Base-by-base conservation (phyloP, 768 basidiomycete species). In the Tubosaeta sp. region DNA sequence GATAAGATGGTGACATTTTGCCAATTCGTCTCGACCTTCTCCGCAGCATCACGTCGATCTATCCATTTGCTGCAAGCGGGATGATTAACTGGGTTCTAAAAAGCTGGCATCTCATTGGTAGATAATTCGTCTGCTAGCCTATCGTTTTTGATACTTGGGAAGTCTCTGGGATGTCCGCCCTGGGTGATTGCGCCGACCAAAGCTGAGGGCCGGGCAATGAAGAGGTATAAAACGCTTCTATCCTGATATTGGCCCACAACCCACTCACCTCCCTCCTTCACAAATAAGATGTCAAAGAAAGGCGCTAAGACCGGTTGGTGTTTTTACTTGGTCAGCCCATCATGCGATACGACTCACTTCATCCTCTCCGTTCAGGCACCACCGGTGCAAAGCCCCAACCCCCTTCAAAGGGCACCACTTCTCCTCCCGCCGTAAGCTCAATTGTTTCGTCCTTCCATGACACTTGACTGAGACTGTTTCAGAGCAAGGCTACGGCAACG, bases 131-230 rank as follows among this genome's bases (percentile, higher is more conserved):
- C 34, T 14, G 41, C 42, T 52, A 31, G 16, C 31, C 32, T 11
- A 31, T 49, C 32, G 14, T 44, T 53, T 49, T 45, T 49, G 31
- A 44, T 54, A 46, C 45, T 48, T 22, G 14, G 47, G 48, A 54
- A 42, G 44, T 31, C 11, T 31, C 41, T 43, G 53, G 54, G 52
- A 38, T 16, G 27, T 27, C 19, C 39, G 34, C 45, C 27, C 35
- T 40, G 34, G 46, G 51, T 50, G 39, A 44, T 32, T 46, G 44
- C 45, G 58, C 48, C 43, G 44, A 56, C 55, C 64, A 52, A 54
- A 52, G 53, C 51, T 61, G 52, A 68, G 66, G 66, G 66, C 66
- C 66, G 64, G 61, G 46, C 56, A 27, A 51, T 36, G 48, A 44
- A 45, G 22, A 32, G 48, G 30, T 53, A 66, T 66, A 66, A 68